These are phyloP conservation scores for Kregervanrija delftensis DNA, from an alignment of 805 yeast species.

Conservation along the genomic window DNA sequence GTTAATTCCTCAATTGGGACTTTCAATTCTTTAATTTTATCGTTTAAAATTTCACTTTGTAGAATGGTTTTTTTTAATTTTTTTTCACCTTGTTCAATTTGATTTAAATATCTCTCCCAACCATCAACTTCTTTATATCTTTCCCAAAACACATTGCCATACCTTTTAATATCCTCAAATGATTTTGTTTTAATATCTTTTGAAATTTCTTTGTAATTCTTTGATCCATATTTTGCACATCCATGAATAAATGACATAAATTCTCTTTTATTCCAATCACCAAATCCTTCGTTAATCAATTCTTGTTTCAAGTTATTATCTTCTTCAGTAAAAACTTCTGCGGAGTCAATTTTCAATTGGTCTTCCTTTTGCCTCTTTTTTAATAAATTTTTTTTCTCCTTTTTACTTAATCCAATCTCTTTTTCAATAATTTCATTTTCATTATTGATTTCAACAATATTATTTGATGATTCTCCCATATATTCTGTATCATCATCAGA, in stretches of 20 bases:
- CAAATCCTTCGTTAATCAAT: conserved; percentile 51
- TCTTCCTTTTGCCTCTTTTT: conserved; percentile 38
- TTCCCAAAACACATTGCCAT: conserved; percentile 59
- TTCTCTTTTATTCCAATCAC: conserved; percentile 68
- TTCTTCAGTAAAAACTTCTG: conserved; percentile 55
- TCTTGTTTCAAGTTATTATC: conserved; percentile 49
- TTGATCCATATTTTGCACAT: conserved; percentile 60
- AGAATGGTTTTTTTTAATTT: conserved; percentile 46
- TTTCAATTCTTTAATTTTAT: conserved; percentile 45
- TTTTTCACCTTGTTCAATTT: conserved; percentile 68
- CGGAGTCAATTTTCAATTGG: conserved; percentile 46
- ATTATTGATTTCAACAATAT: conserved; percentile 3
- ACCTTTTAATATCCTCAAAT: conserved; percentile 50
- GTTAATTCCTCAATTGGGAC: conserved; percentile 57
- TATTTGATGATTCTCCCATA: not conserved
- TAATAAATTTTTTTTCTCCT: conserved; percentile 17
- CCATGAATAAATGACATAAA: conserved; percentile 66
- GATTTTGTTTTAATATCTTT: conserved; percentile 50
- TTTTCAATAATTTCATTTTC: conserved; percentile 25
- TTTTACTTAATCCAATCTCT: conserved; percentile 10
- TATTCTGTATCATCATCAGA: conserved; percentile 48
- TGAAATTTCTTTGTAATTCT: conserved; percentile 42
- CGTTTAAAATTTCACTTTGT: conserved; percentile 50
- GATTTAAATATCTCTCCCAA: conserved; percentile 60
- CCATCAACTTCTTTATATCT: conserved; percentile 58